Conservation (phyloP, 768 basidiomycete genomes). For the Serendipita sp. region DNA sequence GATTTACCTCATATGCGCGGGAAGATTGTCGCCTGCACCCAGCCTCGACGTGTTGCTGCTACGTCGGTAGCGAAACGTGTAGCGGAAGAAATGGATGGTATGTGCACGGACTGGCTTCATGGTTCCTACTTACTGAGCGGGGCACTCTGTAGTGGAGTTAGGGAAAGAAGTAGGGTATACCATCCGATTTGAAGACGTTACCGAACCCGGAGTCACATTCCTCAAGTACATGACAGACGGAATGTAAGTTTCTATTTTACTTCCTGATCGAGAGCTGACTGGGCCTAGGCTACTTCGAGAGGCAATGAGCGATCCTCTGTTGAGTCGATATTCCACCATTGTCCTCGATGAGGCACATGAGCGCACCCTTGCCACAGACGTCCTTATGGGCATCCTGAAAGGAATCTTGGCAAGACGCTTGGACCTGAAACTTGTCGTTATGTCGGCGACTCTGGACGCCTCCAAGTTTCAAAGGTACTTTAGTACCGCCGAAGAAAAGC, state of each 20-base stretch:
- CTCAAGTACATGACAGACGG: constrained; percentile 99
- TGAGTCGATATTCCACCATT: constrained; percentile 87
- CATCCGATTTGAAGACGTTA: constrained; percentile 97
- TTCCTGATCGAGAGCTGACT: background rate
- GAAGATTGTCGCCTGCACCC: constrained; percentile 91
- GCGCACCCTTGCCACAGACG: constrained; percentile 92
- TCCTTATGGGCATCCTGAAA: constrained; percentile 95
- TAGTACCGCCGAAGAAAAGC: too few species aligned
- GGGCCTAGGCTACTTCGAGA: constrained; percentile 55
- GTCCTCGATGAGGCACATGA: constrained; percentile 99
- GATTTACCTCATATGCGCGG: constrained; percentile 83
- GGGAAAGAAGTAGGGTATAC: constrained; percentile 95
- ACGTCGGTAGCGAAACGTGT: constrained; percentile 99
- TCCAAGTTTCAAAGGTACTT: constrained; percentile 99
- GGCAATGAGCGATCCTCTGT: constrained; percentile 92
- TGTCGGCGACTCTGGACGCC: constrained; percentile 96
- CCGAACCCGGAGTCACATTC: constrained; percentile 77
- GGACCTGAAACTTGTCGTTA: constrained; percentile 94
- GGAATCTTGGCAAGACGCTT: constrained; percentile 57
- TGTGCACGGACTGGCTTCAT: constrained; percentile 17
- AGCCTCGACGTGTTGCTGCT: constrained; percentile 97
- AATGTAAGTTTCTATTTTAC: constrained; percentile 34
- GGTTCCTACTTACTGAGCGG: constrained; percentile 10
- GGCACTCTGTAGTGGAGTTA: constrained; percentile 74
- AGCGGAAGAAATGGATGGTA: constrained; percentile 97